These are phyloP conservation scores for Fusarium proliferatum DNA, from an alignment of 2,329 filamentous ascomycete species.

Conservation along the genomic window DNA sequence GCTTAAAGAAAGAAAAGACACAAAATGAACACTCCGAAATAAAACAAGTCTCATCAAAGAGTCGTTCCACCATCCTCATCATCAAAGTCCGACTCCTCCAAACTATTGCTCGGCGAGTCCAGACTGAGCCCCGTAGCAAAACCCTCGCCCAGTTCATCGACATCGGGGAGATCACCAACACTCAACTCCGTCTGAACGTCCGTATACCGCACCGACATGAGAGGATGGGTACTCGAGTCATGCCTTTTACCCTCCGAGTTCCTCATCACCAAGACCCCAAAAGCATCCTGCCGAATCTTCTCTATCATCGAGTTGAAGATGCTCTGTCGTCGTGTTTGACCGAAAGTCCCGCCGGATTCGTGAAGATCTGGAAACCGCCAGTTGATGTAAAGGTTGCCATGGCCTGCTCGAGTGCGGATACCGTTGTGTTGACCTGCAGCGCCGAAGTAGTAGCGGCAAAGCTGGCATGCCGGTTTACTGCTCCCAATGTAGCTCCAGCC, in stretches of 20 bases:
- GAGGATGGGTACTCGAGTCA: constrained; percentile 48
- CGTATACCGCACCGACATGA: constrained; percentile 14
- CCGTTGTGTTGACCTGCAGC: constrained; percentile 20
- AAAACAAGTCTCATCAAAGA: neutral
- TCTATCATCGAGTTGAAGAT: constrained; percentile 45
- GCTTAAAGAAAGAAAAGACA: neutral
- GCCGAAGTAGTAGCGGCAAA: constrained; percentile 54
- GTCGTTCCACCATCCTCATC: constrained; percentile 30
- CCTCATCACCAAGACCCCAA: constrained; percentile 44
- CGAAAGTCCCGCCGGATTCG: constrained; percentile 2
- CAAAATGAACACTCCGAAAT: neutral
- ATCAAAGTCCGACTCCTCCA: constrained; percentile 20
- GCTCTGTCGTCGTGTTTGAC: constrained; percentile 20
- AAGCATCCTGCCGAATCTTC: constrained; percentile 45
- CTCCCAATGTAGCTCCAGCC: constrained; percentile 52
- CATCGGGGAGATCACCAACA: constrained; percentile 4
- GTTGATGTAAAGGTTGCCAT: constrained; percentile 53
- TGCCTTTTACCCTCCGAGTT: constrained; percentile 42
- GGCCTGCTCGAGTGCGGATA: constrained; percentile 47
- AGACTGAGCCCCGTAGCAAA: constrained; percentile 20
- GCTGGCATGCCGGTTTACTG: constrained; percentile 55
- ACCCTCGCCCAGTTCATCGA: constrained; percentile 31
- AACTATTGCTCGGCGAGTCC: neutral
- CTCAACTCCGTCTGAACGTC: constrained; percentile 22
- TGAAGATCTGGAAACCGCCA: constrained; percentile 53